These are phyloP conservation scores for Hypoxylon intermedium DNA, from an alignment of 495 filamentous ascomycete genomes.

Conservation along the genomic window DNA sequence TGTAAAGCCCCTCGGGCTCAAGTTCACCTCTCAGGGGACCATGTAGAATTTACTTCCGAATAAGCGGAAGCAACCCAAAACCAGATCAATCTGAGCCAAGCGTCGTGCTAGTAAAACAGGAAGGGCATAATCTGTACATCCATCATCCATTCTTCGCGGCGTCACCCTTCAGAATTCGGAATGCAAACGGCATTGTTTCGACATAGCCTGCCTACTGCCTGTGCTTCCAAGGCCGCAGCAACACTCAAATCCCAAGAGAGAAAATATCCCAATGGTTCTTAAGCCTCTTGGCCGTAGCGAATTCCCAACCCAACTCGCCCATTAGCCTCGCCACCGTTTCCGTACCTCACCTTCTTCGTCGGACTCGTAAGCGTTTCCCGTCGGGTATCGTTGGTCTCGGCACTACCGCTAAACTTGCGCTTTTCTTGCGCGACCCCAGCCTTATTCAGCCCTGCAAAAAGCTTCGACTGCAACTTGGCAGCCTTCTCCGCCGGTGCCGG, in stretches of 20 bases:
- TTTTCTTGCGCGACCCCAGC: slow-evolving; percentile 57
- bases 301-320: slow-evolving; percentile 70
- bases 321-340: slow-evolving; percentile 46
- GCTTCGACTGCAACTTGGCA: slow-evolving; percentile 66
- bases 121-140: slow-evolving; percentile 20
- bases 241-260: background rate
- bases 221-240: background rate
- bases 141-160: slow-evolving; percentile 13
- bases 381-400: slow-evolving; percentile 42
- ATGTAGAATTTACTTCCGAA: no score
- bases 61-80: background rate
- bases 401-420: slow-evolving; percentile 63
- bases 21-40: background rate
- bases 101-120: slow-evolving; percentile 9
- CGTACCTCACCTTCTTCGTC: slow-evolving; percentile 67
- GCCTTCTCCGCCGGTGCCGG: slow-evolving; percentile 53
- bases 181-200: background rate
- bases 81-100: slow-evolving; percentile 7
- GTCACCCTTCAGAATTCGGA: slow-evolving; percentile 6
- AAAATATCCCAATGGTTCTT: slow-evolving; percentile 1
- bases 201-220: background rate
- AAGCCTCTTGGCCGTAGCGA: slow-evolving; percentile 47
- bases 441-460: slow-evolving; percentile 73
- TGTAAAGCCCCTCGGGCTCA: no score
- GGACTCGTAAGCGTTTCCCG: slow-evolving; percentile 49